phyloP scores from a whole-genome alignment of 2,329 filamentous ascomycete species.

The Fusarium marasasianum region DNA sequence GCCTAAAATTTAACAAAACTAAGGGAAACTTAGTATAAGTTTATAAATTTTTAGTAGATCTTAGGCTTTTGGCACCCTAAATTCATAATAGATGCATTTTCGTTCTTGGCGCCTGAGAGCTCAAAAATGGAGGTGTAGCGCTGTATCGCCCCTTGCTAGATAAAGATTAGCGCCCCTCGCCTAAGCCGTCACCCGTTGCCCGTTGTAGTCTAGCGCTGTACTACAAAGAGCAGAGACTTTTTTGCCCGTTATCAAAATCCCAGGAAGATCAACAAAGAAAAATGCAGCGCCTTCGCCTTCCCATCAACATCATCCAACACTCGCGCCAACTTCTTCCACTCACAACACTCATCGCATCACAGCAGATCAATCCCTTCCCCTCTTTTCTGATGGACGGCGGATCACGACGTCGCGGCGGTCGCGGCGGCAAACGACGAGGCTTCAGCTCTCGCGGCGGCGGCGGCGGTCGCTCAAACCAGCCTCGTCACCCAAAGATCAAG shows the following conservation, averaged over 20 bases:
- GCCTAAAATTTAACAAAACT: neutral
- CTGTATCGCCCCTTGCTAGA: too few relatives aligned
- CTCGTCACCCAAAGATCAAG: neutral
- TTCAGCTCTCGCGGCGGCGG: neutral
- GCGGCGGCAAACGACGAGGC: constrained; percentile 3
- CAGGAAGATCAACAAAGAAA: neutral
- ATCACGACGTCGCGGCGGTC: constrained; percentile 15
- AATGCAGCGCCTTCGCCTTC: constrained; percentile 16
- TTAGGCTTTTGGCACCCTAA: neutral
- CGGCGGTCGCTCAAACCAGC: neutral
- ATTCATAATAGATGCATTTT: too few relatives aligned
- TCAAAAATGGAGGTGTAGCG: too few relatives aligned
- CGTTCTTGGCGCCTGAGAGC: too few relatives aligned
- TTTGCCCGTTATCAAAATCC: constrained; percentile 18
- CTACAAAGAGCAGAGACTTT: constrained; percentile 25
- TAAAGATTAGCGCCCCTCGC: too few relatives aligned
- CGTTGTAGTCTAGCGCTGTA: neutral
- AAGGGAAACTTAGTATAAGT: rapidly evolving
- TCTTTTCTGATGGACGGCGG: constrained; percentile 12
- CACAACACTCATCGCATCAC: neutral
- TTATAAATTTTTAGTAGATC: neutral
- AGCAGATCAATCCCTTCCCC: too few relatives aligned
- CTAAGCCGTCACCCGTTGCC: neutral
- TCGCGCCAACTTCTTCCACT: neutral
- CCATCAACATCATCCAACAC: neutral